phyloP scores from a whole-genome alignment of 164 flowering plant species.

The grape (Vitis vinifera) region DNA sequence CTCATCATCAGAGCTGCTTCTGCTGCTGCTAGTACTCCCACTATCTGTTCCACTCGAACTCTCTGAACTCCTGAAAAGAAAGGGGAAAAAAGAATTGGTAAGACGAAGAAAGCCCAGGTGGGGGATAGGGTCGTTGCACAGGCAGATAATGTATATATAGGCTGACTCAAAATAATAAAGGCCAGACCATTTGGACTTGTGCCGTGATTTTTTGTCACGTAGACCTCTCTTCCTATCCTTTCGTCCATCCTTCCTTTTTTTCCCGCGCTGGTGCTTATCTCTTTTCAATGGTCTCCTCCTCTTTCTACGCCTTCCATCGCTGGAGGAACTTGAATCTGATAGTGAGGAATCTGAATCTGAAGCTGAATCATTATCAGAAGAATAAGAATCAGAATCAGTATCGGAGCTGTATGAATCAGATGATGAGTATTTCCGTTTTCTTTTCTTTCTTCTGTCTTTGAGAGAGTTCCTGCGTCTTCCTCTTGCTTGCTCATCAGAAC shows the following conservation, averaged over 20 bases:
- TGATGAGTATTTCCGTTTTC: constrained; percentile 57
- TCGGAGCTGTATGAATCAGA: constrained; percentile 67
- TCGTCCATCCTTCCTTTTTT: constrained; percentile 33
- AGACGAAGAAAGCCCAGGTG: neutral
- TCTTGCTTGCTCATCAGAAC: constrained; percentile 38
- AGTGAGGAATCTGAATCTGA: constrained; percentile 30
- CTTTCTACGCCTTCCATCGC: constrained; percentile 51
- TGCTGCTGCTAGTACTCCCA: constrained; percentile 27
- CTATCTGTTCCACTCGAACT: constrained; percentile 53
- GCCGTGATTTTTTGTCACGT: constrained; percentile 33
- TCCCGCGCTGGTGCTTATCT: constrained; percentile 26
- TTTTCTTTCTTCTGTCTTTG: constrained; percentile 45
- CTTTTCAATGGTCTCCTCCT: constrained; percentile 44
- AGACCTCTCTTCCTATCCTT: constrained; percentile 32
- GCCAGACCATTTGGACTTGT: constrained; percentile 45
- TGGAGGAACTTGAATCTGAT: constrained; percentile 55
- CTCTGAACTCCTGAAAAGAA: constrained; percentile 37
- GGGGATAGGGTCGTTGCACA: too few relatives aligned
- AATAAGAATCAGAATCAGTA: constrained; percentile 30
- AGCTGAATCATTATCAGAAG: constrained; percentile 30
- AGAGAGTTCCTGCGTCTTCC: constrained; percentile 33
- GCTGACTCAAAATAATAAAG: neutral
- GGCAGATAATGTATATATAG: neutral
- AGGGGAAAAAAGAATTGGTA: neutral
- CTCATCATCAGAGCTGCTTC: constrained; percentile 53